Evolutionary conservation across 140 eudicot genomes (phyloP), one percentile per base, ranked within the genome.

Genomic region (Anethum foeniculum): DNA sequence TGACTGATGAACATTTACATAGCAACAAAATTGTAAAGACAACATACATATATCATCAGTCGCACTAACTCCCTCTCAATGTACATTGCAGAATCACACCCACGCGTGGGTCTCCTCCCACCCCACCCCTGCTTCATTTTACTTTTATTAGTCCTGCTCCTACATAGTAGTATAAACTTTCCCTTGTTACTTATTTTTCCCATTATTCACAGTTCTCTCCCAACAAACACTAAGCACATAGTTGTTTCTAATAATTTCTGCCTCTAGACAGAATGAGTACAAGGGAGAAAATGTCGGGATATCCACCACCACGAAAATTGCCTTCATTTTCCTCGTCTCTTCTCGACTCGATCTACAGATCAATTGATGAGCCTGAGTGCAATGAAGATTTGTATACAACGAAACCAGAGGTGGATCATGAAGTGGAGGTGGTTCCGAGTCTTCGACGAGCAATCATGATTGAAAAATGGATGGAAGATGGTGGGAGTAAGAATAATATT

Each of bases 311-410:
- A 85, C 83, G 88, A 47, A 90, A 84, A 88, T 77, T 81, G n/a
- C 93, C 93, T 2, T 90, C 97, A 0, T 90, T 92, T 79, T 92
- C 97, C 1, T 90, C 97, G 14, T 87, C 91, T 27, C 92, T 92
- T 67, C 93, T 92, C 27, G 97, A 92, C 80, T 83, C 97, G 71
- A 90, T 92, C 69, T 92, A 90, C 44, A 90, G 89, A 4, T 92
- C 97, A 71, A 90, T 90, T 32, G 96, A 90, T 65, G 93, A 86
- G 77, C 69, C 87, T 6, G 77, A 58, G 51, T 76, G n/a, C 48
- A 74, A 60, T 36, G 79, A 21, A 41, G 41, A 76, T 1, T 21
- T 7, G 52, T 72, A 38, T 23, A 41, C 52, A 23, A 72, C 25
- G 77, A 72, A 39, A 23, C 48, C 0, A 41, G 8, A 72, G 28